Evolutionary conservation across 2,329 filamentous ascomycete genomes (phyloP), one percentile per base, ranked within the genome.

Genomic region (Arachnomyces sp.): DNA sequence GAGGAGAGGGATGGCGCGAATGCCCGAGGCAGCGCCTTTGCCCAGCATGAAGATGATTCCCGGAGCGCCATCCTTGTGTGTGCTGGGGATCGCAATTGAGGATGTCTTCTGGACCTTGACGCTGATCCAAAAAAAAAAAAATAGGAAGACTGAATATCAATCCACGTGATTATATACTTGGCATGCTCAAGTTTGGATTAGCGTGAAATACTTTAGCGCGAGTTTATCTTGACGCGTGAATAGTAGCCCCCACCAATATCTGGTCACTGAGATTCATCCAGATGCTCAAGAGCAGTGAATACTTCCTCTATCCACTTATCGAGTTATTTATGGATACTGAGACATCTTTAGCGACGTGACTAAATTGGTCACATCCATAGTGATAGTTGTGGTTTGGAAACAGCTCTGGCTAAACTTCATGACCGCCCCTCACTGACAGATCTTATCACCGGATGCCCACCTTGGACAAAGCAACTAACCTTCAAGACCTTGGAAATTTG

Each of bases 41-140:
- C 51, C 44, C 67, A 55, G 45, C 59, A 59, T 48, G 56, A 60
- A 25, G 62, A 62, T 21, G 63, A 51, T 52, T 65, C 62, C 42
- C 57, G 57, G 42, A 58, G 55, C 55, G 62, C 61, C 64, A 67
- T 67, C 55, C 44, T 45, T 38, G 31, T 31, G n/a, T 38, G 17
- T 11, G 28, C 18, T 30, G 14, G 36, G 9, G 9, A 25, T 28
- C 29, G 28, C n/a, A 30, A 28, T 14, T 18, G 28, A 47, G 42
- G 49, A 48, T 47, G 48, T 47, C 45, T 52, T 40, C 38, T 25
- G 21, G 5, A 25, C 21, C 21, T 25, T 25, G 18, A 31, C 17
- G 32, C n/a, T 28, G 21, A 21, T 21, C 15, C 34, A 15, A 36
- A 40, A 34, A 40, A 17, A 34, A 35, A 31, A 12, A 25, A 25